Evolutionary conservation across 148 eudicot genomes (phyloP).

Genomic region (Cornus suecica): DNA sequence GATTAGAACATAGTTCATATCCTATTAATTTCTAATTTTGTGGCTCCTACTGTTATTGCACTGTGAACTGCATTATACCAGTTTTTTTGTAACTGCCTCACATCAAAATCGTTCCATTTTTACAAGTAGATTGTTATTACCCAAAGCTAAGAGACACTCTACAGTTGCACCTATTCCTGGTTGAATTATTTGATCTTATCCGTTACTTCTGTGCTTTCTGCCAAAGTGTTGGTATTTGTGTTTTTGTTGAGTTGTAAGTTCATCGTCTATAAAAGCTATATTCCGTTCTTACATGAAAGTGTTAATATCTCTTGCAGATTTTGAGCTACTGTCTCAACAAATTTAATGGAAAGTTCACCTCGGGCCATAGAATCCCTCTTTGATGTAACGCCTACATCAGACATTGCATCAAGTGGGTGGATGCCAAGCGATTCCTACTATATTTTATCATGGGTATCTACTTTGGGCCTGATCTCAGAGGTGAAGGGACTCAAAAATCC

Average conservation of each 20-base stretch:
- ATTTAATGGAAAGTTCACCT: conserved; percentile 22
- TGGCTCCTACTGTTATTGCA: neutral
- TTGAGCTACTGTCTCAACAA: neutral
- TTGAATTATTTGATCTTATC: conserved; percentile 4
- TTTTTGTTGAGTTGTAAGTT: neutral
- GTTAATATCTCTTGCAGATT: conserved; percentile 11
- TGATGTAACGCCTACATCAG: conserved; percentile 17
- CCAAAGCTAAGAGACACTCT: no score
- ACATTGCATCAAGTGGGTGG: conserved; percentile 16
- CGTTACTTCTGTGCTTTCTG: neutral
- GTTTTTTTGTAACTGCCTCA: no score
- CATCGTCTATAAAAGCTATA: neutral
- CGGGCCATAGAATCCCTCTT: conserved; percentile 7
- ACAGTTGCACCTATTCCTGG: no score
- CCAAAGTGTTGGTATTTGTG: neutral
- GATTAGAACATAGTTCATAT: neutral
- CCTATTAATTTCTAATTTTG: neutral
- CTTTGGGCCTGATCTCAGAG: conserved; percentile 69
- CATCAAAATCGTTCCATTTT: neutral
- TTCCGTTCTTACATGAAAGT: neutral
- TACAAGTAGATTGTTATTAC: neutral
- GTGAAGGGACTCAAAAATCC: conserved; percentile 45
- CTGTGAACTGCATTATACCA: neutral
- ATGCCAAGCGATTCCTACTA: conserved; percentile 56
- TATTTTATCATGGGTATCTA: conserved; percentile 75